phyloP scores from a whole-genome alignment of 1,139 yeast genomes.

The Scheffersomyces quercinus region DNA sequence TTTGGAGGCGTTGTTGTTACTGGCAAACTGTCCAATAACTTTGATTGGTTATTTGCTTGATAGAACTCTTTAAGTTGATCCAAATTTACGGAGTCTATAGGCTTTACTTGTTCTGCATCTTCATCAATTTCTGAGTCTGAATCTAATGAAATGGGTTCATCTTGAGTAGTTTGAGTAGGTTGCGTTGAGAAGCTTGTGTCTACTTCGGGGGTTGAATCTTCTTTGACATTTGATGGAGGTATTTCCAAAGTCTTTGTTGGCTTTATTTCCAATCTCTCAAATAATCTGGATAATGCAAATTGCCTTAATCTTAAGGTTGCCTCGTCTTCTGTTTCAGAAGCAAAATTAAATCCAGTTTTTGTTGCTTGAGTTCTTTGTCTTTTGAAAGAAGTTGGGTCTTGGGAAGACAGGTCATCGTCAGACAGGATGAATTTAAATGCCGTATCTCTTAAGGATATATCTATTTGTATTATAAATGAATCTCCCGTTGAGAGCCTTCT shows the following conservation, averaged over 20 bases:
- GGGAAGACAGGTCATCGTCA: slow-evolving; percentile 4
- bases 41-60: slow-evolving; percentile 59
- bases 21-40: slow-evolving; percentile 53
- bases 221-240: neutral
- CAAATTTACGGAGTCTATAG: slow-evolving; percentile 49
- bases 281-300: slow-evolving; percentile 55
- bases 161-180: neutral
- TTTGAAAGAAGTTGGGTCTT: slow-evolving; percentile 5
- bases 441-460: slow-evolving; percentile 54
- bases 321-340: slow-evolving; percentile 58
- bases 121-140: slow-evolving; percentile 11
- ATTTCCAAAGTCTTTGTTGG: slow-evolving; percentile 12
- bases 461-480: slow-evolving; percentile 61
- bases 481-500: slow-evolving; percentile 71
- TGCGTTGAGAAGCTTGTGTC: too few relatives aligned
- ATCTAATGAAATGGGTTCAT: slow-evolving; percentile 10
- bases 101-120: slow-evolving; percentile 22
- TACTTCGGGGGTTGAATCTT: neutral
- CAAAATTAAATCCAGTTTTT: slow-evolving; percentile 21
- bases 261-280: slow-evolving; percentile 42
- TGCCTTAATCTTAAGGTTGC: slow-evolving; percentile 54
- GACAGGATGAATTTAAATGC: slow-evolving; percentile 39
- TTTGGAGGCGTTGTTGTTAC: slow-evolving; percentile 61
- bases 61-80: slow-evolving; percentile 81
- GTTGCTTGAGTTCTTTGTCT: slow-evolving; percentile 14